These are phyloP conservation scores for Rhizopogon hawkerae DNA, from an alignment of 1,284 basidiomycete genomes.

Conservation along the genomic window DNA sequence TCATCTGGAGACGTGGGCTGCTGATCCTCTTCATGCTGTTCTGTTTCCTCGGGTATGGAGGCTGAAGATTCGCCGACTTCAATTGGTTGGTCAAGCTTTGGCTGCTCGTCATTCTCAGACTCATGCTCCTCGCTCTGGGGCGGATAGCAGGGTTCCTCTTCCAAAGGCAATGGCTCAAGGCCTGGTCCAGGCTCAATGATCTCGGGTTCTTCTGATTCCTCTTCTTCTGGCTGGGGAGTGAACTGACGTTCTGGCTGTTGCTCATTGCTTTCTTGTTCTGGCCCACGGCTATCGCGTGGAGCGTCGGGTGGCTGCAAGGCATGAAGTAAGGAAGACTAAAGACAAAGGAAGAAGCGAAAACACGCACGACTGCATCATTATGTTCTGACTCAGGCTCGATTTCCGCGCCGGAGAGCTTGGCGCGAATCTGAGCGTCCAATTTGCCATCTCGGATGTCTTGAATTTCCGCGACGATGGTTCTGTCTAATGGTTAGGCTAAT, in stretches of 20 bases:
- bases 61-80: background rate
- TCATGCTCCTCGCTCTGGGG: background rate
- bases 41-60: background rate
- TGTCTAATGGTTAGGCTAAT: constrained; percentile 16
- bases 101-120: background rate
- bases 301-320: background rate
- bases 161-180: background rate
- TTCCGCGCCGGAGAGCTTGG: constrained; percentile 28
- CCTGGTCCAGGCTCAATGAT: background rate
- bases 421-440: constrained; percentile 51
- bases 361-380: background rate
- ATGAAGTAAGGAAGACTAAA: background rate
- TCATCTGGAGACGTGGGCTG: constrained; percentile 4
- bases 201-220: background rate
- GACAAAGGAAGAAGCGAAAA: no score
- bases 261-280: background rate
- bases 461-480: constrained; percentile 57
- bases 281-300: background rate
- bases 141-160: background rate
- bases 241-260: background rate
- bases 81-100: background rate
- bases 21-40: background rate
- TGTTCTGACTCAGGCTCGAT: background rate
- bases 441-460: constrained; percentile 65
- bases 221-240: background rate